These are phyloP conservation scores for Bonia amplexicaulis DNA, from an alignment of 176 grass and related monocot genomes.

Conservation along the genomic window DNA sequence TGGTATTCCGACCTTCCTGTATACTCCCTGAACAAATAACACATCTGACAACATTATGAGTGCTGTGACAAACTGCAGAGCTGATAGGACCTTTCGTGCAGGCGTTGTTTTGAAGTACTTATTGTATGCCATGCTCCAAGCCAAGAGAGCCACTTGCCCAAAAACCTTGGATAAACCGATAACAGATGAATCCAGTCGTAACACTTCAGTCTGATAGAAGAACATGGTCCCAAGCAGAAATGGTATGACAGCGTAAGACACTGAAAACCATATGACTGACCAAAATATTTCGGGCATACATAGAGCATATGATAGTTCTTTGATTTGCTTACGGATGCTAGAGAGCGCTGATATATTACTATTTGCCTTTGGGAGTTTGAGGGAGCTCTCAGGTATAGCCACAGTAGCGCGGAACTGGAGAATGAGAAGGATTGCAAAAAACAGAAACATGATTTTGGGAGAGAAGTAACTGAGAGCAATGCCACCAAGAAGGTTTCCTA, in stretches of 20 bases:
- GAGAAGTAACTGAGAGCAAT: slow-evolving; percentile 68
- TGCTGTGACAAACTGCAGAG: slow-evolving; percentile 54
- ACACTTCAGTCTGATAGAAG: slow-evolving; percentile 89
- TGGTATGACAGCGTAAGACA: slow-evolving; percentile 72
- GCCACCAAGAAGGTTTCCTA: slow-evolving; percentile 87
- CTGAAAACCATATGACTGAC: slow-evolving; percentile 70
- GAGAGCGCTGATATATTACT: slow-evolving; percentile 36
- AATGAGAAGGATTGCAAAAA: slow-evolving; percentile 66
- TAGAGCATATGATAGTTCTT: slow-evolving; percentile 52
- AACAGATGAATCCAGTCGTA: slow-evolving; percentile 74
- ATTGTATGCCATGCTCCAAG: slow-evolving; percentile 83
- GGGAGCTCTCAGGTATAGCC: slow-evolving; percentile 66
- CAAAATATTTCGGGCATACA: slow-evolving; percentile 62
- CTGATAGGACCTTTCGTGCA: slow-evolving; percentile 61
- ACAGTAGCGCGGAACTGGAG: slow-evolving; percentile 67
- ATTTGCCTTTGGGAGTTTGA: slow-evolving; percentile 63
- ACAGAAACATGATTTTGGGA: slow-evolving; percentile 73
- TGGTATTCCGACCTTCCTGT: slow-evolving; percentile 55
- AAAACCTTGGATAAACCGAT: slow-evolving; percentile 91
- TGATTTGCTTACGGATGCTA: slow-evolving; percentile 70
- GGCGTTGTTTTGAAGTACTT: slow-evolving; percentile 68
- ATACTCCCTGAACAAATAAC: slow-evolving; percentile 79
- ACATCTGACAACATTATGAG: slow-evolving; percentile 74
- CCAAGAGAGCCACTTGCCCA: slow-evolving; percentile 64
- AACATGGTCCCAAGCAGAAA: slow-evolving; percentile 89